Base-by-base conservation (phyloP, 2,329 filamentous ascomycete species). In the Teratosphaeria nubilosa region DNA sequence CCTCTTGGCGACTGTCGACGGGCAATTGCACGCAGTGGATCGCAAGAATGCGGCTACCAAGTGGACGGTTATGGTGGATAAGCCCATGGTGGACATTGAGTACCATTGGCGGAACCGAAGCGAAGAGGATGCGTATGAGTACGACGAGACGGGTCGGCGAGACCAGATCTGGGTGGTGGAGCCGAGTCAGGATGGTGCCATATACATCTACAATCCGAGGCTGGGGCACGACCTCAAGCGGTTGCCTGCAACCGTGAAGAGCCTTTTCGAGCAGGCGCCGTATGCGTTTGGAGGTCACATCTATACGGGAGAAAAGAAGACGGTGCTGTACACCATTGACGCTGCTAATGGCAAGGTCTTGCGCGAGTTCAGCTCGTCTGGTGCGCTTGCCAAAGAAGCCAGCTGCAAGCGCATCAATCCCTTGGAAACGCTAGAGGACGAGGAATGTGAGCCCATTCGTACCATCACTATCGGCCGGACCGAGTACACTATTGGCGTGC, bases 1-100 rank as follows among this genome's bases (percentile, higher is more conserved):
- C 79, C 90, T 99, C 81, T 82, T 99, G 88, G 92, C 94, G 89
- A 97, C 94, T 83, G 89, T 97, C 84, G 91, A 97, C 81, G 94
- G 94, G 81, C 89, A 90, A 73, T 84, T 97, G 70, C 89, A 96
- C 78, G 91, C 92, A 73, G 86, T 86, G 74, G 90, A 96, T 78
- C 85, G 94, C 69, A 88, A 86, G 72, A 94, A 88, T 56, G 94
- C 94, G 67, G 82, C 86, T 63, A 82, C 87, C 66, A 87, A 86
- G 71, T 97, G 94, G 94, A 86, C 88, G 69, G 81, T 96, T 61
- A 85, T 90, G 73, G 84, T 88, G 61, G 88, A 90, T 66, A 85
- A 87, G 67, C 90, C 92, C 65, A 91, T 96, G 84, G 86, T 97
- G 62, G 88, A 96, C 75, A 96, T 90, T 52, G 85, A 83, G 59